phyloP scores from a whole-genome alignment of 2,329 filamentous ascomycete genomes.

The Pseudopithomyces chartarum region DNA sequence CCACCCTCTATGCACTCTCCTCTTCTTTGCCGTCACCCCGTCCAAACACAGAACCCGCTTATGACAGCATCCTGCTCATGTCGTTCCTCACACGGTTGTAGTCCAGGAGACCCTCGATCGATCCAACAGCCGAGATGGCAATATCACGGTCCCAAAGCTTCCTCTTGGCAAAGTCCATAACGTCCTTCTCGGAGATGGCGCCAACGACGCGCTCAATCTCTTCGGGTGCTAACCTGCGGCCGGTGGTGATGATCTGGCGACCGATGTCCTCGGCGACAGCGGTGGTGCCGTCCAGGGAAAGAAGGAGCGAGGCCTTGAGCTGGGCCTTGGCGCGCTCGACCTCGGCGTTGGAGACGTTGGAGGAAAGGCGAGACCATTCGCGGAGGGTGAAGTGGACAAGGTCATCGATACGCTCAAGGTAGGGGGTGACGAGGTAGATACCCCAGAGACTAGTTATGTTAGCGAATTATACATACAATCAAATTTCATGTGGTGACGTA shows the following conservation, averaged over 20 bases:
- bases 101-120: conserved; percentile 81
- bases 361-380: conserved; percentile 95
- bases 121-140: conserved; percentile 89
- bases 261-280: conserved; percentile 98
- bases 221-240: conserved; percentile 84
- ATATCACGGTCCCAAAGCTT: conserved; percentile 98
- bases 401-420: conserved; percentile 85
- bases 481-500: conserved; percentile 56
- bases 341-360: conserved; percentile 85
- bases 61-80: conserved; percentile 75
- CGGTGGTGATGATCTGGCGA: conserved; percentile 96
- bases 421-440: conserved; percentile 96
- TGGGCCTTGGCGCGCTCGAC: conserved; percentile 98
- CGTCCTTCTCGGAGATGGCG: conserved; percentile 89
- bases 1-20: conserved; percentile 3
- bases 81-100: conserved; percentile 81
- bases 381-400: conserved; percentile 97
- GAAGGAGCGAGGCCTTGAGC: conserved; percentile 96
- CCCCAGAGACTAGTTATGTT: conserved; percentile 81
- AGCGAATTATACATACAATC: conserved; percentile 21
- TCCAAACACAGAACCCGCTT: conserved; percentile 11
- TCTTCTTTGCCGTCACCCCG: no score
- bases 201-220: conserved; percentile 95
- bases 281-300: conserved; percentile 96
- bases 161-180: conserved; percentile 93